Percentiles rank a stretch among this genome's conserved stretches.
Conservation (phyloP, 768 basidiomycete genomes). For the Fomitopsis serialis region DNA sequence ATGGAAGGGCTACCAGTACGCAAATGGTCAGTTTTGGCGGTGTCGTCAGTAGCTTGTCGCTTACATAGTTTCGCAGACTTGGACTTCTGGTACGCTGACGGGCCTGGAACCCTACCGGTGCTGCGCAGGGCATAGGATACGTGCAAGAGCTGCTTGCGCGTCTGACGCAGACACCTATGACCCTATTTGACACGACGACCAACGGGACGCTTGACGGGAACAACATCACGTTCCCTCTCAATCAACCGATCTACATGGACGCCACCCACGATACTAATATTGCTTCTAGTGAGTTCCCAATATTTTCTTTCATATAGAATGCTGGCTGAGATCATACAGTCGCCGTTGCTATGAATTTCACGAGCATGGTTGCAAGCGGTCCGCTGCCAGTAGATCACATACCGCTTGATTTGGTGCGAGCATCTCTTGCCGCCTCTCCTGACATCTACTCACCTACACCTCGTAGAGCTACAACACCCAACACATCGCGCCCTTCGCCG, state of each 20-base stretch:
- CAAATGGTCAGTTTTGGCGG: conserved; percentile 19
- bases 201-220: conserved; percentile 42
- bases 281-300: conserved; percentile 26
- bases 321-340: conserved; percentile 16
- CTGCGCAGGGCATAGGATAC: conserved; percentile 35
- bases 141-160: conserved; percentile 41
- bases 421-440: neutral
- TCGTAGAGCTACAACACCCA: conserved; percentile 33
- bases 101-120: conserved; percentile 40
- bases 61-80: conserved; percentile 13
- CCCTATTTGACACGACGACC: conserved; percentile 36
- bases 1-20: conserved; percentile 46
- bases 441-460: neutral
- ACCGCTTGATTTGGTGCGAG: conserved; percentile 23
- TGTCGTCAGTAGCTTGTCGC: neutral
- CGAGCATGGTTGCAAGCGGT: conserved; percentile 33
- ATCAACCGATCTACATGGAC: conserved; percentile 39
- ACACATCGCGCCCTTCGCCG: conserved; percentile 41
- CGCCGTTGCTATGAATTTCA: conserved; percentile 41
- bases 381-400: conserved; percentile 36
- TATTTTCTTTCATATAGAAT: neutral
- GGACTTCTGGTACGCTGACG: conserved; percentile 30
- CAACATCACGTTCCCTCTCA: conserved; percentile 29
- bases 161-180: conserved; percentile 32
- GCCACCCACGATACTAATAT: conserved; percentile 42